Conservation (phyloP, 2,329 filamentous ascomycete genomes). For the Diplodia corticola region DNA sequence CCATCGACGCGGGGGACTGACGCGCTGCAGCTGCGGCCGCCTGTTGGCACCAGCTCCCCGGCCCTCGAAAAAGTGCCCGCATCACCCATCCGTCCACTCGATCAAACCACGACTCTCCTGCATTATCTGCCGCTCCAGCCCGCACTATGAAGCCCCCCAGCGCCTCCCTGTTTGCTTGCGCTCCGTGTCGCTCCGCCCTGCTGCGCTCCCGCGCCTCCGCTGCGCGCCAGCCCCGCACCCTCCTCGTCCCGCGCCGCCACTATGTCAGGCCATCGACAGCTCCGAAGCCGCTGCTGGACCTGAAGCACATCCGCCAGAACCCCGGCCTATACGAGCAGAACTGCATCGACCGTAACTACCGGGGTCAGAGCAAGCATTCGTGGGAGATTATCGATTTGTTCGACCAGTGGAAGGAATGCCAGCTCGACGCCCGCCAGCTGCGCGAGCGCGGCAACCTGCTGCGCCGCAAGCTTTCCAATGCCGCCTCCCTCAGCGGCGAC, state of each 20-base stretch:
- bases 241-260: conserved; percentile 35
- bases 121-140: neutral
- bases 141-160: conserved; percentile 31
- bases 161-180: conserved; percentile 28
- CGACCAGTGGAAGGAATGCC: conserved; percentile 50
- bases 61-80: conserved; percentile 19
- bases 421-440: conserved; percentile 60
- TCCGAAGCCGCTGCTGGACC: conserved; percentile 76
- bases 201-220: conserved; percentile 16
- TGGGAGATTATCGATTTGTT: conserved; percentile 55
- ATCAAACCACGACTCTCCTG: conserved; percentile 6
- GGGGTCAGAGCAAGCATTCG: conserved; percentile 52
- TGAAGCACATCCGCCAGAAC: conserved; percentile 88
- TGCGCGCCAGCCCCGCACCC: neutral
- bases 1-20: neutral
- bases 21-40: conserved; percentile 19
- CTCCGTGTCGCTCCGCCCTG: conserved; percentile 23
- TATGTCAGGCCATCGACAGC: conserved; percentile 66
- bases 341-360: conserved; percentile 83
- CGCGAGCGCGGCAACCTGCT: conserved; percentile 68
- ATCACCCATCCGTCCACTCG: conserved; percentile 7
- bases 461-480: conserved; percentile 54
- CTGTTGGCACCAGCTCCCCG: conserved; percentile 18
- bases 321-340: conserved; percentile 78
- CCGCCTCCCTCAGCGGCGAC: conserved; percentile 33